Base-by-base conservation (phyloP, 495 filamentous ascomycete genomes). In the Hyphodiscus hymeniophilus region DNA sequence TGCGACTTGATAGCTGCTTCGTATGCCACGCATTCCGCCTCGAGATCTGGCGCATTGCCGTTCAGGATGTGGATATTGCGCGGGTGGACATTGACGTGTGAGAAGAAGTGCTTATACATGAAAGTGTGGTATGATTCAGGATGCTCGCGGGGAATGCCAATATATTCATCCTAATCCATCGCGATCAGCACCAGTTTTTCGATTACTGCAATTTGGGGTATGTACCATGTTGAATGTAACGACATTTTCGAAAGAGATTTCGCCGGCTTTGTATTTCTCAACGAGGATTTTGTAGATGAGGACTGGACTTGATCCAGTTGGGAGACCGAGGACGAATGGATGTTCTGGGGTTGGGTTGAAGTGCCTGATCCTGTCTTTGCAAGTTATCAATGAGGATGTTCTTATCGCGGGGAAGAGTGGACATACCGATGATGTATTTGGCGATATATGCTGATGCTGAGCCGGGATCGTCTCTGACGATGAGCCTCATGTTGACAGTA, bases 21-120 rank as follows among this genome's bases (percentile, higher is more conserved):
- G 60, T 91, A 94, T 20, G 72, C 73, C 5, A 81, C 74, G 57
- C 85, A 91, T 61, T 91, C 86, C 22, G 81, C 80, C 44, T 81
- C 81, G 0, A 87, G 75, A 52, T 91, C 81, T 5, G 76, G 65
- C 0, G 85, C 85, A 56, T 86, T 89, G 50, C 87, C 86, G 60
- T 91, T 79, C n/a, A 91, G 75, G 59, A 94, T 87, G 67, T 94
- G 77, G 61, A 90, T 85, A 56, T 89, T 88, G 53, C 72, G 71
- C 5, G 87, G 86, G 48, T 76, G 72, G 47, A 94, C 80, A 58
- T 94, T 85, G 57, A 91, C 81, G 61, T 91, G 86, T 3, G 82
- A 85, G 71, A 94, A 94, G 74, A 91, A 87, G 64, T 91, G 74
- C 65, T 82, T 84, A 72, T 86, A 90, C 87, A 94, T 91, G 70